phyloP scores from a whole-genome alignment of 345 rosid species.

The Xanthoceras sorbifolium region DNA sequence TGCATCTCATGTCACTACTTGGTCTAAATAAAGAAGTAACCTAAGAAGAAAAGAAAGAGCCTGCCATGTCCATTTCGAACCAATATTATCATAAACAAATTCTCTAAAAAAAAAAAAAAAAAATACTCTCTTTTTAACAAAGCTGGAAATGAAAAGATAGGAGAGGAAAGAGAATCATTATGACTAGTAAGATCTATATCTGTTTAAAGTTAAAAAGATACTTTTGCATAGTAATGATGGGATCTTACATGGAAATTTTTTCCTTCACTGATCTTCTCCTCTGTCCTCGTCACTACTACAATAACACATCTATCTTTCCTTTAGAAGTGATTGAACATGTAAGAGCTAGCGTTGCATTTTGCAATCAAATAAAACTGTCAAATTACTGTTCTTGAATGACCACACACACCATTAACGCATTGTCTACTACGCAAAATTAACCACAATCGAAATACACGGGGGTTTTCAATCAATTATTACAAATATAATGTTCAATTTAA shows the following conservation, averaged over 20 bases:
- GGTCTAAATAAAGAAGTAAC: not conserved
- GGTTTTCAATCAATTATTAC: too few relatives aligned
- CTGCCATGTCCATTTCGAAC: conserved; percentile 6
- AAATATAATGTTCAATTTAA: too few relatives aligned
- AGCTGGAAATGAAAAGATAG: not conserved
- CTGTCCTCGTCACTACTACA: conserved; percentile 9
- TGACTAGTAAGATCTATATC: not conserved
- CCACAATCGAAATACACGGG: not conserved
- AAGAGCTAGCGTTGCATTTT: not conserved
- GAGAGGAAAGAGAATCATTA: not conserved
- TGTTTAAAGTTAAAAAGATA: not conserved
- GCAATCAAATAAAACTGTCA: conserved; percentile 23
- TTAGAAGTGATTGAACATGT: conserved; percentile 25
- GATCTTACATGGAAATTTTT: conserved; percentile 23
- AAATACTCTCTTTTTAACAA: not conserved
- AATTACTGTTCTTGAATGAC: conserved; percentile 18
- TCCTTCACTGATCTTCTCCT: not conserved
- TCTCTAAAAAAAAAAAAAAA: too few relatives aligned
- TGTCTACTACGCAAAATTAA: not conserved
- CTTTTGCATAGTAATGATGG: conserved; percentile 12
- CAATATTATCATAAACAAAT: conserved; percentile 2
- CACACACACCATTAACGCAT: not conserved
- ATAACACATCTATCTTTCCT: conserved; percentile 14
- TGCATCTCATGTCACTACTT: not conserved
- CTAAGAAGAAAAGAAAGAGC: not conserved